phyloP scores from a whole-genome alignment of 2,329 filamentous ascomycete species.

The Phyllachora maydis region DNA sequence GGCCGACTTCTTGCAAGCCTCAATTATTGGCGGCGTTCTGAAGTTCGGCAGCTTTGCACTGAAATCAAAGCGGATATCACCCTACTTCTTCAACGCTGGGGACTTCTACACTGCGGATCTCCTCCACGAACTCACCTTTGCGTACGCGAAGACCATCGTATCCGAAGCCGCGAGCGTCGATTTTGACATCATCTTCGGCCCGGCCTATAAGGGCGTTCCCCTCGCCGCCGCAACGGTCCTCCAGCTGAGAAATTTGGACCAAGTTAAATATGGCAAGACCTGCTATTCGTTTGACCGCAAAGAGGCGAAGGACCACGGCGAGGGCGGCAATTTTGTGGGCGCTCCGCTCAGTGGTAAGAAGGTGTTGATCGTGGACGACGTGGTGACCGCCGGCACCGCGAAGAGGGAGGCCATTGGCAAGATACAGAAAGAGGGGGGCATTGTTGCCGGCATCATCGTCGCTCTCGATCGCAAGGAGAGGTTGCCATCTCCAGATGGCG shows the following conservation, averaged over 20 bases:
- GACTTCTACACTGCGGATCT: slow-evolving; percentile 70
- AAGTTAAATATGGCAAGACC: slow-evolving; percentile 41
- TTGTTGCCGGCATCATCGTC: slow-evolving; percentile 71
- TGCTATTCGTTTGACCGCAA: slow-evolving; percentile 91
- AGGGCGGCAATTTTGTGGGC: slow-evolving; percentile 85
- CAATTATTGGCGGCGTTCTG: slow-evolving; percentile 48
- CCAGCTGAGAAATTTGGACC: slow-evolving; percentile 52
- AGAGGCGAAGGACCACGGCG: slow-evolving; percentile 88
- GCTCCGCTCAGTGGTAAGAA: slow-evolving; percentile 66
- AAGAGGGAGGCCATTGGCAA: slow-evolving; percentile 84
- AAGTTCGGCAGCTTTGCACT: slow-evolving; percentile 73
- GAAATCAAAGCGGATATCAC: slow-evolving; percentile 79
- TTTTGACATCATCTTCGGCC: slow-evolving; percentile 79
- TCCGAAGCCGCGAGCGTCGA: slow-evolving; percentile 20
- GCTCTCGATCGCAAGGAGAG: slow-evolving; percentile 78
- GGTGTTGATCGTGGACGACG: slow-evolving; percentile 85
- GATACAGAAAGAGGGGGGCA: slow-evolving; percentile 69
- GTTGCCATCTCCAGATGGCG: slow-evolving; percentile 40
- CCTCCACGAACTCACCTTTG: slow-evolving; percentile 55
- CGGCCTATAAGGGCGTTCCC: slow-evolving; percentile 93
- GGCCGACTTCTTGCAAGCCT: slow-evolving; percentile 47
- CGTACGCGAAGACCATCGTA: slow-evolving; percentile 53
- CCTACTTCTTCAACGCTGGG: slow-evolving; percentile 96
- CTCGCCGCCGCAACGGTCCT: slow-evolving; percentile 61
- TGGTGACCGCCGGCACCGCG: slow-evolving; percentile 87